Conservation (phyloP, 1,284 basidiomycete species). For the Cryptococcus floricola region DNA sequence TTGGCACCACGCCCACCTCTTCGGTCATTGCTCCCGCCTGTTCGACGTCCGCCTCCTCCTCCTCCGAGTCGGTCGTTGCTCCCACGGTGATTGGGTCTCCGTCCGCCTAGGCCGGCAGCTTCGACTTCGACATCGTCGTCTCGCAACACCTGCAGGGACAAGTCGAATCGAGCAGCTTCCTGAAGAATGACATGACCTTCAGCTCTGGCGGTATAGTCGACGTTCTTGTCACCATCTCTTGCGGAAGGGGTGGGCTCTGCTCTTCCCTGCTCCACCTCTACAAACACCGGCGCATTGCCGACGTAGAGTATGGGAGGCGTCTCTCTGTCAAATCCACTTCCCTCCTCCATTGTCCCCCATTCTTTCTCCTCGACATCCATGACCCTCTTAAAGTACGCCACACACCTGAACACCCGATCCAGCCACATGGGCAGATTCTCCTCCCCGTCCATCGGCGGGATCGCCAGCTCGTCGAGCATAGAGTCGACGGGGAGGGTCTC, state of each 20-base stretch:
- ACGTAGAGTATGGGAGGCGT: slow-evolving; percentile 30
- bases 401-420: slow-evolving; percentile 32
- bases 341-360: slow-evolving; percentile 1
- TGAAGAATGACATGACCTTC: slow-evolving; percentile 41
- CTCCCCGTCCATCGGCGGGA: slow-evolving; percentile 26
- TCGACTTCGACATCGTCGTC: slow-evolving; percentile 40
- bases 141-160: slow-evolving; percentile 37
- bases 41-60: background rate
- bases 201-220: slow-evolving; percentile 29
- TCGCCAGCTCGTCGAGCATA: slow-evolving; percentile 19
- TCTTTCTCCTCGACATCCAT: slow-evolving; percentile 16
- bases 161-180: slow-evolving; percentile 43
- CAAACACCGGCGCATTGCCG: slow-evolving; percentile 39
- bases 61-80: background rate
- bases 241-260: slow-evolving; percentile 12
- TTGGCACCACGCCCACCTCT: slow-evolving; percentile 11
- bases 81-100: background rate
- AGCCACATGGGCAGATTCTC: slow-evolving; percentile 34
- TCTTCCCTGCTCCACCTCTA: slow-evolving; percentile 30
- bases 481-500: slow-evolving; percentile 22
- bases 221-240: slow-evolving; percentile 7
- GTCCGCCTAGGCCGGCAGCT: slow-evolving; percentile 7
- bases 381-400: slow-evolving; percentile 28
- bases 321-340: slow-evolving; percentile 10
- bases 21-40: slow-evolving; percentile 12